Base-by-base conservation (phyloP, 805 yeast genomes). In the Wickerhamomyces strasburgensis region DNA sequence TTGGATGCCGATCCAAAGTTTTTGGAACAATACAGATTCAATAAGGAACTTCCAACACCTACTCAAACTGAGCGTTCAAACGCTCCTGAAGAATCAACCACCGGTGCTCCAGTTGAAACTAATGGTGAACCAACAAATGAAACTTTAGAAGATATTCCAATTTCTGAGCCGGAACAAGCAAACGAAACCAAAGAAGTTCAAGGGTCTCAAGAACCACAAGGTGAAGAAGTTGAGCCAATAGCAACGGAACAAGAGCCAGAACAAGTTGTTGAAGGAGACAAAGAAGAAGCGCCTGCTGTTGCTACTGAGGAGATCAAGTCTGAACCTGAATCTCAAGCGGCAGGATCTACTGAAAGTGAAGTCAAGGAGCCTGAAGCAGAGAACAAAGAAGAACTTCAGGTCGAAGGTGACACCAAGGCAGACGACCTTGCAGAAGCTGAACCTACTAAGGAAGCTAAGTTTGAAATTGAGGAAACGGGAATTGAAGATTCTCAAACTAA, bases 1-100 rank as follows among this genome's bases (percentile, higher is more conserved):
- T 65, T 83, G 24, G 82, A 79, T 57, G 69, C 76, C 14, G 70
- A 66, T 35, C 63, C 63, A 28, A 58, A 63, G 23, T 62, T 64
- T 37, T 57, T 72, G 56, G 62, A 60, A 33, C 65, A 66, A 32
- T 67, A 67, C 45, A 70, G 68, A 47, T 79, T 76, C 47, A 52
- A 62, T 58, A 39, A 39, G 19, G 33, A 14, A 28, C 6, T 16
- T 10, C 10, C 38, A 31, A 49, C 36, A 35, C 37, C 43, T 8
- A 42, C 43, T 18, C 47, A 45, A 29, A 34, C 52, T 19, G 44
- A 32, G 23, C 43, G 25, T 16, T 33, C 33, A 17, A 31, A 3
- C 4, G 40, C 11, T n/a, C 19, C 9, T n/a, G 31, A 34, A n/a
- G n/a, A n/a, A n/a, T n/a, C n/a, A n/a, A n/a, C n/a, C n/a, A n/a